phyloP scores from a whole-genome alignment of 2,329 filamentous ascomycete genomes.

The Colletotrichum sp. region DNA sequence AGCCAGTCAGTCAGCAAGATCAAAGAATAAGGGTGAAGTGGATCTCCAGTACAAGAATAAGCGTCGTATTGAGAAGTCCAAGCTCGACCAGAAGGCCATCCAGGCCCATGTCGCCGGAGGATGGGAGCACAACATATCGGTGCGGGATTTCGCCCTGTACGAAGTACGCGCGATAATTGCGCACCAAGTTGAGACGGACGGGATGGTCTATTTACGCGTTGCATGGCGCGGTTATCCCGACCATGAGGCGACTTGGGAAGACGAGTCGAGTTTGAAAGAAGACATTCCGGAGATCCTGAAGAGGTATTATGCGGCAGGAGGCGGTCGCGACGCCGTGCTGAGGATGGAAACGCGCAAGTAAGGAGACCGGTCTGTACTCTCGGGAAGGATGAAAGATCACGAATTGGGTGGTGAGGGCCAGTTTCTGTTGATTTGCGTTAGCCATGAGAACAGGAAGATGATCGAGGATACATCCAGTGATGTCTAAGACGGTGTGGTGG shows the following conservation, averaged over 20 bases:
- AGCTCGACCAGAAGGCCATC: background rate
- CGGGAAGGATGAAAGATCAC: background rate
- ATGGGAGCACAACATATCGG: background rate
- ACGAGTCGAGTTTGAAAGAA: background rate
- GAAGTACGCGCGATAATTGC: background rate
- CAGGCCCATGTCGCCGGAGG: background rate
- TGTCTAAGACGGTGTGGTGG: background rate
- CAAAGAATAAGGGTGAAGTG: background rate
- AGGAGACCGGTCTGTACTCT: background rate
- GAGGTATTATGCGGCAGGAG: background rate
- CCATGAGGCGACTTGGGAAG: background rate
- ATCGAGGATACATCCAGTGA: background rate
- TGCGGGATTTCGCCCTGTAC: background rate
- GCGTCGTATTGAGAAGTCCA: background rate
- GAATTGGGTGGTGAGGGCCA: background rate
- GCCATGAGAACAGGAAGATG: background rate
- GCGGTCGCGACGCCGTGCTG: background rate
- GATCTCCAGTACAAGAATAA: background rate
- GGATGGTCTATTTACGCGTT: background rate
- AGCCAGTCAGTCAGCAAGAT: accelerated
- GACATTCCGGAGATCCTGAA: background rate
- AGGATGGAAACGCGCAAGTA: background rate
- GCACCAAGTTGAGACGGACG: background rate
- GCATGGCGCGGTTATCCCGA: background rate
- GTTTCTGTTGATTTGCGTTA: background rate